Base-by-base conservation (phyloP, 2,329 filamentous ascomycete species). In the Furcasterigmium furcatum region DNA sequence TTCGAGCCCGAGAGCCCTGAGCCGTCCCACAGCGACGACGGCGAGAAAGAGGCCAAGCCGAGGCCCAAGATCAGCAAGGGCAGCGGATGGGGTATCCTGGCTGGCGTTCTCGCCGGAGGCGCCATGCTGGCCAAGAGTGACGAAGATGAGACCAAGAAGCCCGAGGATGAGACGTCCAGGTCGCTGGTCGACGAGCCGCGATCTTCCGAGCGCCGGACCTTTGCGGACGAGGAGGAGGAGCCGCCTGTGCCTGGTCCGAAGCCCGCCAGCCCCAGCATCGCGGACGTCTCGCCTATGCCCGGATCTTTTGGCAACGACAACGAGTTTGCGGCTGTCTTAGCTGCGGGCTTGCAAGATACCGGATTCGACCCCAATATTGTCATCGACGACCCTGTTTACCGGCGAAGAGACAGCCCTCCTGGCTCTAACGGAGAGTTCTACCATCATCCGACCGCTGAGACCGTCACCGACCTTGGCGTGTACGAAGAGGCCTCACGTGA, bases 321-420 rank as follows among this genome's bases (percentile, higher is more conserved):
- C 9, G 82, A 82, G 43, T 89, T 90, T 53, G 80, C 83, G 8
- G 86, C 85, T 22, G 81, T 79, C 4, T 65, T 89, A 39, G 84
- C 85, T 46, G 87, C 85, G 40, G 84, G 82, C 2, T 71, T 88
- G 41, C 68, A 84, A 57, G 77, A 82, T n/a, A 79, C 82, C 38
- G 86, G 86, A 0, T 89, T 90, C 51, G 77, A 88, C 55, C 80
- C 84, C 5, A 77, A 85, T 34, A 80, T 89, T 46, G 81, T 89
- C 38, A 84, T 86, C 29, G 72, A 87, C 38, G 76, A 89, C 54
- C 78, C 80, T 0, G 68, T 63, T 2, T 89, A 83, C 56, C 79
- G 79, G 52, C 75, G 73, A 42, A 80, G 85, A 22, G 76, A 80
- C 44, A 85, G 83, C 1, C 81, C 84, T 8, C 81, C 82, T 4